Evolutionary conservation across 2,329 filamentous ascomycete genomes (phyloP), one percentile per base, ranked within the genome.

Genomic region (Aureobasidium lini): DNA sequence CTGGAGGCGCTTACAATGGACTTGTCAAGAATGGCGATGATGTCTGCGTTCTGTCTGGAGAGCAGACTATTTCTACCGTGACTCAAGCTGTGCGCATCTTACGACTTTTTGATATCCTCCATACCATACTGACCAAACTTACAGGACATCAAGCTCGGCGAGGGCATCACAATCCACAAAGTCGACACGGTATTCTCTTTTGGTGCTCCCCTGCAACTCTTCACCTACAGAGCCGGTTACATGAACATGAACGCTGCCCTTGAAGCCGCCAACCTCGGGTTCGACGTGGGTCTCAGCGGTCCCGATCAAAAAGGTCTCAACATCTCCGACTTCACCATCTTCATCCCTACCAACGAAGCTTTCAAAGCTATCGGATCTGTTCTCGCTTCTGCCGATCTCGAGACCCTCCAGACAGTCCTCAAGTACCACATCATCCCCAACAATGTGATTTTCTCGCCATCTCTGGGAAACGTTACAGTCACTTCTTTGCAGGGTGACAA

Each of bases 1-100:
- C 71, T 4, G 70, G 70, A 13, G 72, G 71, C 3, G 69, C 70
- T 43, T 72, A 72, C 59, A 71, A 72, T n/a, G 71, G 67, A 4
- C 64, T 73, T 32, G 68, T 72, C 15, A 68, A 64, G 50, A 66
- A 73, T 31, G 68, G 68, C 0, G 61, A 67, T 3, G 62, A 71
- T 32, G 70, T 72, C 3, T 68, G 66, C 59, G 61, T 74, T 18
- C 60, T 73, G 31, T 72, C 69, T 40, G 72, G 72, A 1, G 69
- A 72, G 43, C 64, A 68, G 37, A 68, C 65, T 3, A 32, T 72
- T 1, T 70, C 69, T 5, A 68, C 66, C 4, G 72, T 74, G 4
- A 73, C 68, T 29, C 59, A 72, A 62, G 70, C 70, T 32, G 64
- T 62, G 43, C 46, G 59, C 23, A 23, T 56, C 56, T 36, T n/a